Evolutionary conservation across 1,284 basidiomycete genomes (phyloP), one percentile per base, ranked within the genome.

Genomic region (Pseudozyma hubeiensis): DNA sequence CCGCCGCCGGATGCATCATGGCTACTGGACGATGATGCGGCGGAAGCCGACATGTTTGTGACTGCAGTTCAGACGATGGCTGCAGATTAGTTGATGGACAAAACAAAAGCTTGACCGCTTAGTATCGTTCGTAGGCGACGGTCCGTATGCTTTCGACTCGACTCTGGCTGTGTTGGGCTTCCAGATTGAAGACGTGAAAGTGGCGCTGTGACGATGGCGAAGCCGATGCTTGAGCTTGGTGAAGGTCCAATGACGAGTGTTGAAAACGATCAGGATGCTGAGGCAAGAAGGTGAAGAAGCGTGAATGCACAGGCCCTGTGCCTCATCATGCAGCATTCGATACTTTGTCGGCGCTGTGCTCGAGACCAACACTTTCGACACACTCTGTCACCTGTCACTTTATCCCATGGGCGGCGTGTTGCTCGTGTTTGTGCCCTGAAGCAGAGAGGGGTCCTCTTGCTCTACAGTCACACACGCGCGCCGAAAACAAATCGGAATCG

Each of bases 1-100:
- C 56, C 65, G 47, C 65, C 56, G 56, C 45, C 19, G 19, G 56
- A 46, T 45, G 66, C 67, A 64, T 70, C 67, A 30, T 70, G 67
- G 33, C 62, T 61, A 41, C 53, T 60, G 6, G 67, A 64, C 30
- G 62, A 64, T 16, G 62, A 61, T 37, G 67, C 61, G 46, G 61
- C 56, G 44, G 66, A 68, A 47, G 66, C 61, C 40, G 66, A 69
- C 66, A 69, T 69, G n/a, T 7, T 63, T 16, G 17, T 41, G 39
- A 41, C 8, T 41, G 39, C 35, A 14, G 35, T 37, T 41, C 9
- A 14, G 39, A 13, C 39, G 39, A 13, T 37, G 35, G 35, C 24
- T 24, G 24, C 24, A 24, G 24, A 24, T 24, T 24, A 24, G 24
- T 24, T 24, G 24, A 24, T 24, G 24, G 24, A 24, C 24, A 24